Percentiles rank a stretch among this genome's conserved stretches.
Evolutionary conservation across 2,329 filamentous ascomycete species (phyloP).

Genomic region (Trichoderma simmonsii): DNA sequence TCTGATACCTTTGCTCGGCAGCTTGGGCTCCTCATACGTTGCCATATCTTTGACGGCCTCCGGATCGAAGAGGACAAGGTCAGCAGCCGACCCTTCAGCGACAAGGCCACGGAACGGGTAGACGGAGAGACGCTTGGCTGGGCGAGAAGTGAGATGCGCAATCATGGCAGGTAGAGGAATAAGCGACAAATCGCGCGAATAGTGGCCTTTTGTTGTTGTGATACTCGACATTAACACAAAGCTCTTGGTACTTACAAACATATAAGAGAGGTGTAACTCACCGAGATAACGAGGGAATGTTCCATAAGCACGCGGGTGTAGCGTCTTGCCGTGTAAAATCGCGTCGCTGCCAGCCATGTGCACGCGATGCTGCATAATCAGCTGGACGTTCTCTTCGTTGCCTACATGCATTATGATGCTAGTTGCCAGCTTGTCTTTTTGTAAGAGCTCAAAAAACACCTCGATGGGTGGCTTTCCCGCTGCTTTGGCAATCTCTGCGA

Average conservation of each 20-base stretch:
- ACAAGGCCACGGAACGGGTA: constrained; percentile 25
- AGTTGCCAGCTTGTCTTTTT: constrained; percentile 25
- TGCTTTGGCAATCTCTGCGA: constrained; percentile 22
- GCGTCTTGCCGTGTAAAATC: constrained; percentile 25
- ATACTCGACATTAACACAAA: background rate
- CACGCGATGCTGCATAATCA: constrained; percentile 27
- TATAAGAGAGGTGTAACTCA: background rate
- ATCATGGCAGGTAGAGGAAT: constrained; percentile 24
- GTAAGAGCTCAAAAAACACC: constrained; percentile 24
- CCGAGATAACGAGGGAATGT: constrained; percentile 27
- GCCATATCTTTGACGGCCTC: constrained; percentile 24
- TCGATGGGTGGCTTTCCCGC: constrained; percentile 20
- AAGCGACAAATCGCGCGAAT: constrained; percentile 24
- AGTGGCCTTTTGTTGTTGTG: constrained; percentile 21
- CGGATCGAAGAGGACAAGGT: constrained; percentile 26
- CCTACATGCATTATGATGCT: constrained; percentile 27
- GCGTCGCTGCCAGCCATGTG: constrained; percentile 27
- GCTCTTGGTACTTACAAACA: background rate
- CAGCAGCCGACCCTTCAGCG: constrained; percentile 25
- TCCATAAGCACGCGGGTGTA: constrained; percentile 27
- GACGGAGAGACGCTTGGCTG: constrained; percentile 25
- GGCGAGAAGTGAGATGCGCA: constrained; percentile 25
- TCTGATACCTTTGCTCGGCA: constrained; percentile 22
- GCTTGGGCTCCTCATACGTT: constrained; percentile 25
- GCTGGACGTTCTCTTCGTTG: constrained; percentile 26